Evolutionary conservation across 2,329 filamentous ascomycete genomes (phyloP), one percentile per base, ranked within the genome.

Genomic region (Talaromyces rugulosus): DNA sequence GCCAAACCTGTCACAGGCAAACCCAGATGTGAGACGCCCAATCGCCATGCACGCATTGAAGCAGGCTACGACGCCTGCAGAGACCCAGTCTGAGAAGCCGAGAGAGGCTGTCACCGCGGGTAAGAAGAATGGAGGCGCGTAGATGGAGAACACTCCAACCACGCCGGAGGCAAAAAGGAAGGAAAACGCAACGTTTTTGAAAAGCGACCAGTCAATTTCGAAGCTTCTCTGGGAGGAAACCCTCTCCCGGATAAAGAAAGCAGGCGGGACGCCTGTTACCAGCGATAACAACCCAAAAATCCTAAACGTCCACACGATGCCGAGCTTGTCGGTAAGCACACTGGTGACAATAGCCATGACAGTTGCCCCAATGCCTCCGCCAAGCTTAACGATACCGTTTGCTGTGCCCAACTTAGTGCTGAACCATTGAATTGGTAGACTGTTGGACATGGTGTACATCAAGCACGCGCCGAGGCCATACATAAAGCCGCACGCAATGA

Each of bases 41-140:
- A 59, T 42, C 12, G 57, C 44, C 44, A 52, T 59, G 33, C 18
- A 59, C 4, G 42, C 44, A 52, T 51, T 59, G 57, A 59, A 59
- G 12, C 31, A 31, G 31, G 57, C 57, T 12, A 52, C 44, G 11
- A 59, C 18, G 3, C 30, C 44, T 4, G 47, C 44, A 7, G 42
- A 42, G 28, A 50, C 40, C 16, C 42, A 59, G 27, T 34, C 33
- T 34, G 44, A 52, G 23, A 59, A 47, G 5, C 57, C 47, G 50
- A 53, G 33, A 16, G 57, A 53, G 14, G 18, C 18, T 30, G 57
- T 33, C 14, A 59, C 23, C 30, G 40, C 40, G 12, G 57, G 47
- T 33, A 59, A 34, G 16, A 59, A 53, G 14, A 53, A 59, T 16
- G 57, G 31, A 1, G 47, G 47, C 9, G 40, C 47, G 40, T 40